Percentiles rank a stretch among this genome's conserved stretches.
Evolutionary conservation across 192 early-diverging fungal genomes (phyloP).

Genomic region (Mortierella hygrophila): DNA sequence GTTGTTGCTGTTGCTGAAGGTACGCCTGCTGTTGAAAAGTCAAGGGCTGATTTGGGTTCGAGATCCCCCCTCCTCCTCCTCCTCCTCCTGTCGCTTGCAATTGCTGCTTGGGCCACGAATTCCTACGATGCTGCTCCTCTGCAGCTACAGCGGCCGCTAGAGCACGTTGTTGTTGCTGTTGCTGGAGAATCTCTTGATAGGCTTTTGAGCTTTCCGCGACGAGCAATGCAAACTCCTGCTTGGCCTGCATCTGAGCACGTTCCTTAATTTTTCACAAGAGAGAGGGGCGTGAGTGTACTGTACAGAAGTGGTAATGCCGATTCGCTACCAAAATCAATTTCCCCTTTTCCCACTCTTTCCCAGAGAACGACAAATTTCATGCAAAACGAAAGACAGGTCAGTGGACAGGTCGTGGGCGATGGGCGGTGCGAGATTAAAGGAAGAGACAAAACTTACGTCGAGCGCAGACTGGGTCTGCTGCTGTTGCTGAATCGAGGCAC

Average conservation of each 20-base stretch:
- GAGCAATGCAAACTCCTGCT: constrained; percentile 22
- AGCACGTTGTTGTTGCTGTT: neutral
- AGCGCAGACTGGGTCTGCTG: neutral
- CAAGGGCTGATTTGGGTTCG: neutral
- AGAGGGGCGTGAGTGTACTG: neutral
- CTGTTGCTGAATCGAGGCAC: constrained; percentile 5
- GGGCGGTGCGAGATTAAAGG: neutral
- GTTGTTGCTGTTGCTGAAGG: neutral
- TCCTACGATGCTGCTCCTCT: constrained; percentile 7
- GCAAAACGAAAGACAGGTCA: neutral
- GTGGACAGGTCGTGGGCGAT: neutral
- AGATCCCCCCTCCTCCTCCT: neutral
- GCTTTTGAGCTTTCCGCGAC: constrained; percentile 26
- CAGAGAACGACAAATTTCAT: neutral
- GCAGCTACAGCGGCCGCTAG: neutral
- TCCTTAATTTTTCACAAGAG: constrained; percentile 3
- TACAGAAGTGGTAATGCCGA: neutral
- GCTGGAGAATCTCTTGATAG: constrained; percentile 13
- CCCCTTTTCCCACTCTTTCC: neutral
- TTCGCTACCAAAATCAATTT: neutral
- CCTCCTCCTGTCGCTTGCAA: neutral
- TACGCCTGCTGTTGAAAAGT: neutral
- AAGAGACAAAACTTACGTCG: neutral
- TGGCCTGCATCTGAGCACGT: constrained; percentile 14
- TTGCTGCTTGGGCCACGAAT: constrained; percentile 25